Evolutionary conservation across 208 protist species (phyloP), one percentile per base, ranked within the genome.

Genomic region (Strigomonas culicis): DNA sequence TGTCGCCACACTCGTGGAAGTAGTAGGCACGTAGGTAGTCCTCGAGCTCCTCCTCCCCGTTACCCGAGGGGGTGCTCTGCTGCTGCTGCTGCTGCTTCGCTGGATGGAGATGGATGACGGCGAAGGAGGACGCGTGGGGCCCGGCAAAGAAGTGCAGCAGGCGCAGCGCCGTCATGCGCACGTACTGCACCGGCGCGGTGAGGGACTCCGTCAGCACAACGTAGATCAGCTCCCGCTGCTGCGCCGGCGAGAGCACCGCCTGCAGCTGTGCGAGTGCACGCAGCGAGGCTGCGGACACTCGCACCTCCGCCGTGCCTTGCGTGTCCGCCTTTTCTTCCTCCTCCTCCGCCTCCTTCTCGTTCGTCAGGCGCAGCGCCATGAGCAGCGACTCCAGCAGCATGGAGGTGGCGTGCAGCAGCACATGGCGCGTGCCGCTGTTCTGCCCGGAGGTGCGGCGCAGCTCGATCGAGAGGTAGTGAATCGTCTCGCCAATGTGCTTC

Each of bases 181-280:
- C 69, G 10, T 73, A 70, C 30, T 87, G 82, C 25, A 80, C 61
- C 7, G 84, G 86, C 7, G 86, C 70, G 2, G 78, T 68, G 55
- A 95, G 74, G 11, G 76, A 78, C 66, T 93, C 84, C n/a, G 90
- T 58, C 30, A 95, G 72, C 28, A 95, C 66, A 25, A 72, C 68
- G 13, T 78, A 57, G 1, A 91, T 77, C 43, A 95, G 71, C 19
- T 58, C 50, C 25, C 27, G 59, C 61, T 95, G 88, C 34, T 80
- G 63, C 1, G 46, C 43, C 3, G 21, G 24, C 15, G 82, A 68
- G 22, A 93, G 65, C 27, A 75, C 59, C 4, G 43, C 30, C 24
- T 69, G 66, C 43, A 92, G 80, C 47, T 71, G 70, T 28, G 27
- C 57, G 50, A 77, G 70, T 8, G 80, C 82, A 7, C 22, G 25